Percentiles rank a stretch among this genome's conserved stretches.
Conservation (phyloP, 1,284 basidiomycete genomes). For the Meira nashicola region DNA sequence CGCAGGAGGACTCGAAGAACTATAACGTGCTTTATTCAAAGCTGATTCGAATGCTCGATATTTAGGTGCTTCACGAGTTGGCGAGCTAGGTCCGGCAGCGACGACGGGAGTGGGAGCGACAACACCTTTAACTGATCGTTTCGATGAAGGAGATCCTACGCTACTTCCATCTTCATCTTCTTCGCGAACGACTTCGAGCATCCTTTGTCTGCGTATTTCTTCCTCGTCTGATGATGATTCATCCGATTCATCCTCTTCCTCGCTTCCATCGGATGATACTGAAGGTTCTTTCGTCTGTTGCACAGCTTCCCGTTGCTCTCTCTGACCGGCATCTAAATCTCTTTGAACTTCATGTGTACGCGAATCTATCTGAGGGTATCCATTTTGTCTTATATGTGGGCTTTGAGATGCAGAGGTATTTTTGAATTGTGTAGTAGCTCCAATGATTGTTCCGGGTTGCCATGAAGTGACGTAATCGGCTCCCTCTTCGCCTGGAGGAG, state of each 20-base stretch:
- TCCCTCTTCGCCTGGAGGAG: conserved; percentile 15
- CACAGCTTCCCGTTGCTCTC: background rate
- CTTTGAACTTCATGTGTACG: background rate
- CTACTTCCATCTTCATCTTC: conserved; percentile 36
- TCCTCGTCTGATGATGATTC: conserved; percentile 23
- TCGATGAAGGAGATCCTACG: conserved; percentile 37
- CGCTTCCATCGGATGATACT: background rate
- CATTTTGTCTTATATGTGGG: background rate
- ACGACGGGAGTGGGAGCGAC: background rate
- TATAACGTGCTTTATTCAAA: conserved; percentile 1
- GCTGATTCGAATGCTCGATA: conserved; percentile 12
- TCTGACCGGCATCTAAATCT: background rate
- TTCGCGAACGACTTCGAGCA: conserved; percentile 34
- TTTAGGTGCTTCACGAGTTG: background rate
- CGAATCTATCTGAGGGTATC: no score
- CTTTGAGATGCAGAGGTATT: background rate
- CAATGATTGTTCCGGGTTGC: conserved; percentile 14
- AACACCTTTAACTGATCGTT: conserved; percentile 3
- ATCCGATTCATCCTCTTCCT: conserved; percentile 20
- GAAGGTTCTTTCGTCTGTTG: background rate
- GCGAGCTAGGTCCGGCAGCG: background rate
- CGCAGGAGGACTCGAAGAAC: background rate
- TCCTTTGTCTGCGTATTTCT: conserved; percentile 15
- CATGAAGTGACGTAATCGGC: background rate
- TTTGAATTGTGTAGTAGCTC: background rate